Base-by-base conservation (phyloP, 345 rosid species). In the Citrus medica region DNA sequence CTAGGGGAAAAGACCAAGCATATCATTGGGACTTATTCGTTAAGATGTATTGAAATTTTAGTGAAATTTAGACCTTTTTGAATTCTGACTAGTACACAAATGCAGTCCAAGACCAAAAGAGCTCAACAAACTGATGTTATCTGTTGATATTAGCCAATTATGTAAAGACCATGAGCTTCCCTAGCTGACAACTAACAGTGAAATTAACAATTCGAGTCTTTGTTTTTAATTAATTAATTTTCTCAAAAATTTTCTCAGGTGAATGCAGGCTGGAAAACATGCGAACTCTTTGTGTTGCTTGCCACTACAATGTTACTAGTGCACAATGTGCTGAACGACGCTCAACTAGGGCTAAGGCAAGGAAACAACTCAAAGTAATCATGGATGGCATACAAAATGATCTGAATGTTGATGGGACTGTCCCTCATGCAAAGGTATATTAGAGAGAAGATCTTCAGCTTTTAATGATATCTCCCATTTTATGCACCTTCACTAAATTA, bases 251-350 rank as follows among this genome's bases (percentile, higher is more conserved):
- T 74, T 69, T 59, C 71, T 56, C 73, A 95, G 98, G 97, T 48
- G 99, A 95, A 81, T 93, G 99, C 86, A 86, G 84, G 83, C 87
- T 93, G 78, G 97, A 93, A 86, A 95, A 95, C 83, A 88, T 95
- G 98, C 87, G 97, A 89, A 95, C 97, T 67, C 94, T 93, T 17
- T 93, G 98, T 78, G 96, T 92, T 77, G 92, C 96, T 60, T 95
- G 99, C 79, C 99, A 95, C 82, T 84, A 80, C 55, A 90, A 90
- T 79, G 96, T 93, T 40, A 92, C 99, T 40, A 87, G 88, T 19
- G 92, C 80, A 62, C 99, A 91, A 80, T 82, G 92, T 14, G 87
- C 82, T 73, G 98, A 93, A 80, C 86, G 95, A 19, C 84, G 86
- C 60, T 6, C 70, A 61, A 75, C 85, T 61, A 86, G 91, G 84